Percentiles rank a stretch among this genome's conserved stretches.
These are phyloP conservation scores for Candida boidinii DNA, from an alignment of 805 yeast genomes.

Conservation along the genomic window DNA sequence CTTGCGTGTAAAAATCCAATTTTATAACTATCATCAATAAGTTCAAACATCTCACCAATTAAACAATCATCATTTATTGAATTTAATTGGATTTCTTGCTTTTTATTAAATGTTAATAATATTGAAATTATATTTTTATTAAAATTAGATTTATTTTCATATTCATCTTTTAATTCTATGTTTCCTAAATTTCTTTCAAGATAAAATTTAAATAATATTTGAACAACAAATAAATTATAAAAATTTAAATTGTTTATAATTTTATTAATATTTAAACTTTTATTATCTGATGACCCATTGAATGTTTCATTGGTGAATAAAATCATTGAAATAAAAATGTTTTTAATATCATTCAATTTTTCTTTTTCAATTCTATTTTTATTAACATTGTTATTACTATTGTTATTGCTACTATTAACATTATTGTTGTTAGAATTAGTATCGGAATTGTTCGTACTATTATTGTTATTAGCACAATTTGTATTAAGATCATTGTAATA, in stretches of 20 bases:
- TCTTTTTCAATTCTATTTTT: too few species aligned
- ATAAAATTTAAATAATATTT: conserved; percentile 27
- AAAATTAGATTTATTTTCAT: conserved; percentile 3
- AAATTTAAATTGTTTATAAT: conserved; percentile 23
- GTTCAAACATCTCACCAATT: conserved; percentile 30
- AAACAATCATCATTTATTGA: conserved; percentile 7
- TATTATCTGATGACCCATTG: too few species aligned
- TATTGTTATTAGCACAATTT: too few species aligned
- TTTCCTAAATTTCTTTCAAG: conserved; percentile 13
- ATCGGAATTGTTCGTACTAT: too few species aligned
- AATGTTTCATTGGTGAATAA: too few species aligned
- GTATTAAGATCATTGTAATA: too few species aligned
- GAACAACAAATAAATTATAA: conserved; percentile 34
- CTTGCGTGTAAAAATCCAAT: conserved; percentile 25
- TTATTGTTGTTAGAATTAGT: too few species aligned
- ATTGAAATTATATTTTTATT: conserved; percentile 4
- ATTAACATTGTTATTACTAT: too few species aligned
- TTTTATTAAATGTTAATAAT: neutral
- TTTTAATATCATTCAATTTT: too few species aligned
- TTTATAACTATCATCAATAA: conserved; percentile 25
- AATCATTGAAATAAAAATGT: too few species aligned
- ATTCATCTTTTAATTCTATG: conserved; percentile 3
- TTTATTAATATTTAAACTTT: conserved; percentile 2
- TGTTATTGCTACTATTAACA: too few species aligned
- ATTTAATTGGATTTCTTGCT: neutral